A percentile compares a stretch with the other conserved stretches of the same genome.
phyloP scores from a whole-genome alignment of 1,139 yeast genomes.

The Blastobotrys persicus region DNA sequence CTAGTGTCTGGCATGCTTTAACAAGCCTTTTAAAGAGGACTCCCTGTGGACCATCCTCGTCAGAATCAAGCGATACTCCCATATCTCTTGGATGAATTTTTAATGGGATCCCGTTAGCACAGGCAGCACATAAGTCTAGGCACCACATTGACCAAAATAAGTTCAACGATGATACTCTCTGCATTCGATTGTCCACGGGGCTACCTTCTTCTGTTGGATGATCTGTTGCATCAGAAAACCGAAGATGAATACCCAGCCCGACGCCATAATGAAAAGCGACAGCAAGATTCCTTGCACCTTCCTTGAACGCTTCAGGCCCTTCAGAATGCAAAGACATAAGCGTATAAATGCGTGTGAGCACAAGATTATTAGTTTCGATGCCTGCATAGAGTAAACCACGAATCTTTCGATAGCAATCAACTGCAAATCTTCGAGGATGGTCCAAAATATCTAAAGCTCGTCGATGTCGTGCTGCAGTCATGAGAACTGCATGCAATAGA shows the following conservation, averaged over 20 bases:
- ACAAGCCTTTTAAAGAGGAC: slow-evolving; percentile 1
- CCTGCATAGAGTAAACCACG: slow-evolving; percentile 44
- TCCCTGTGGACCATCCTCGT: slow-evolving; percentile 17
- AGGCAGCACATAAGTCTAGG: slow-evolving; percentile 38
- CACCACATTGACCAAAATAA: slow-evolving; percentile 42
- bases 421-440: slow-evolving; percentile 26
- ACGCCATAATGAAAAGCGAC: slow-evolving; percentile 38
- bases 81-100: slow-evolving; percentile 37
- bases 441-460: slow-evolving; percentile 21
- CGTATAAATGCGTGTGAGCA: slow-evolving; percentile 38
- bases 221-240: slow-evolving; percentile 19
- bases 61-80: slow-evolving; percentile 31
- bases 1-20: slow-evolving; percentile 19
- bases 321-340: slow-evolving; percentile 33
- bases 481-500: slow-evolving; percentile 25
- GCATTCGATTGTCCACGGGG: slow-evolving; percentile 1
- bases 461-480: slow-evolving; percentile 26
- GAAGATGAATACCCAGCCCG: slow-evolving; percentile 39
- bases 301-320: slow-evolving; percentile 38
- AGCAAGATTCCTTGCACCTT: slow-evolving; percentile 36
- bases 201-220: slow-evolving; percentile 17
- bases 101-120: slow-evolving; percentile 36
- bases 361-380: slow-evolving; percentile 43
- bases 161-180: slow-evolving; percentile 6
- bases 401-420: slow-evolving; percentile 33